phyloP scores from a whole-genome alignment of 257 asterid genomes.

The Fraxinus cuspidata region DNA sequence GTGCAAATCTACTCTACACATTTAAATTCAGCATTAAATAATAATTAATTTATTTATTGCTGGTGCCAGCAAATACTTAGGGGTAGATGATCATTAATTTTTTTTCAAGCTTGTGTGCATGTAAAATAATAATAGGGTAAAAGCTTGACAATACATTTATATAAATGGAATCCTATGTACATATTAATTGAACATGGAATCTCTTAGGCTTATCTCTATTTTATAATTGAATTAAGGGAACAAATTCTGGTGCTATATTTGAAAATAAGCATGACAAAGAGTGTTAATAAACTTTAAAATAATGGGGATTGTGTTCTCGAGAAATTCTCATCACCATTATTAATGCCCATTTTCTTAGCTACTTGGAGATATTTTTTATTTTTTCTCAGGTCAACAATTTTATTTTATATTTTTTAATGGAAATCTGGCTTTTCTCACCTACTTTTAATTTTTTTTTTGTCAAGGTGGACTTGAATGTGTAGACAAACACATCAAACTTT shows the following conservation, averaged over 20 bases:
- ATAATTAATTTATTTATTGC: background rate
- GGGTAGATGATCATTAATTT: too few relatives aligned
- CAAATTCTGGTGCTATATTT: conserved; percentile 1
- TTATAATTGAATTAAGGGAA: background rate
- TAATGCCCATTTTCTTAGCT: background rate
- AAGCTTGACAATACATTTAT: background rate
- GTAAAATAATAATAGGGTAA: background rate
- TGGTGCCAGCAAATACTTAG: background rate
- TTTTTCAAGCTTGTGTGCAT: too few relatives aligned
- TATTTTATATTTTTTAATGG: background rate
- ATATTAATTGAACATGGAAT: background rate
- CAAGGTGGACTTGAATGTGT: too few relatives aligned
- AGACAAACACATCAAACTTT: too few relatives aligned
- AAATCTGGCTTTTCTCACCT: background rate
- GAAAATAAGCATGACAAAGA: background rate
- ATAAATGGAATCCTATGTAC: background rate
- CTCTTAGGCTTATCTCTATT: background rate
- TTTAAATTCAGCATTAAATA: too few relatives aligned
- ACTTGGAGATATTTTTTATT: background rate
- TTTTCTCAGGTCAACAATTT: background rate
- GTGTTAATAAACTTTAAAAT: background rate
- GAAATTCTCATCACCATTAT: background rate
- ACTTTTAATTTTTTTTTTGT: too few relatives aligned
- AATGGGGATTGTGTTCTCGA: background rate
- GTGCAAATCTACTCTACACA: background rate